Evolutionary conservation across 148 eudicot species (phyloP), one percentile per base, ranked within the genome.

Genomic region (Fagopyrum homotropicum): DNA sequence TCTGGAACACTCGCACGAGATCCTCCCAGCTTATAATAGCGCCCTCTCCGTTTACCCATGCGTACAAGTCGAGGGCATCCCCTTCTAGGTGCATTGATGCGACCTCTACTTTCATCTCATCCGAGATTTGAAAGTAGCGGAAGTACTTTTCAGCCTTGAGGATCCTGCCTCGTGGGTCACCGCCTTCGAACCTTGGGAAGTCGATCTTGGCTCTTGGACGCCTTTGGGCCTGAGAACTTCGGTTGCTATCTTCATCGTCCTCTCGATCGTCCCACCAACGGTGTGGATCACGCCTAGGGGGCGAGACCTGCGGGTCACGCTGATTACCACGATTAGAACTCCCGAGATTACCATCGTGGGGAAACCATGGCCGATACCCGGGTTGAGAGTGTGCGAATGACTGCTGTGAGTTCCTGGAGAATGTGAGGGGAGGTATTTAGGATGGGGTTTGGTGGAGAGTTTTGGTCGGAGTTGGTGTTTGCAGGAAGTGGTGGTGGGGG

Each of bases 141-240:
- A 52, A 52, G n/a, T 52, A 10, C 56, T 52, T 52, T 52, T 52
- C 56, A 52, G 56, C 56, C n/a, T n/a, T n/a, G 57, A 54, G 57
- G 15, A 54, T 4, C 57, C 57, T 11, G 1, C 57, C 0, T 52
- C 57, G 57, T 54, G 57, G 57, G 57, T 54, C 57, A 5, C 57
- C 19, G n/a, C 57, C 19, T 9, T 54, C 57, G 57, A 54, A 54
- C 15, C 15, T 11, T 4, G 57, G 57, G n/a, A 54, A 54, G n/a
- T 54, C 57, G n/a, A 54, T 54, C 57, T 54, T 54, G 57, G 57
- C 57, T 54, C 57, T 11, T 54, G 57, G 57, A 10, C n/a, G n/a
- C 56, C 56, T 0, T 11, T 52, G 57, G 57, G 5, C 15, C 15
- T 54, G 57, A 15, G 4, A 54, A 15, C 57, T 54, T 11, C 19